Evolutionary conservation across 306 rosid genomes (phyloP).

Genomic region (Ceratonia siliqua): DNA sequence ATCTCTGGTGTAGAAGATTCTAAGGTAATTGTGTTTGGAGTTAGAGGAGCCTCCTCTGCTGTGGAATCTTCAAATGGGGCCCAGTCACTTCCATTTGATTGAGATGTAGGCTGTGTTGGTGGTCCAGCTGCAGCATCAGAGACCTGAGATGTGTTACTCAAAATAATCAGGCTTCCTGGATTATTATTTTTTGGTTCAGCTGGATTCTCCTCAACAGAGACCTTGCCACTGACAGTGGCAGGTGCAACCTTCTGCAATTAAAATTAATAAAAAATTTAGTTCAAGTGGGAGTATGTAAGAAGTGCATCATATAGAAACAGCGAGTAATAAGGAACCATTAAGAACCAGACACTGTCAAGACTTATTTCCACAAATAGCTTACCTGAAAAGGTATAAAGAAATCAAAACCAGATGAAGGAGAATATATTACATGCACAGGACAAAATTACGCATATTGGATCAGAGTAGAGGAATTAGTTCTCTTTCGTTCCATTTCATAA

Average conservation of each 20-base stretch:
- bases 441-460: background rate
- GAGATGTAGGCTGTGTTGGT: constrained; percentile 41
- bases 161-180: constrained; percentile 48
- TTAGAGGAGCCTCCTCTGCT: constrained; percentile 18
- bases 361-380: background rate
- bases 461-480: background rate
- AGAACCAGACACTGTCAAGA: background rate
- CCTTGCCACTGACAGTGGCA: constrained; percentile 28
- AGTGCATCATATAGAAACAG: background rate
- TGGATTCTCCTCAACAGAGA: constrained; percentile 33
- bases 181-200: constrained; percentile 27
- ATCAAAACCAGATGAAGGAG: background rate
- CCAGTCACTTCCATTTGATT: constrained; percentile 47
- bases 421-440: background rate
- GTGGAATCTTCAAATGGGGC: constrained; percentile 44
- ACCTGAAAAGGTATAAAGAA: background rate
- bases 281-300: background rate
- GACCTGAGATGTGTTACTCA: constrained; percentile 37
- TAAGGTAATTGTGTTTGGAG: constrained; percentile 42
- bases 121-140: constrained; percentile 32
- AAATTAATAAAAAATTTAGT: constrained; percentile 24
- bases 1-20: constrained; percentile 8
- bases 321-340: background rate
- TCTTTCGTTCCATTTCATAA: too few species aligned
- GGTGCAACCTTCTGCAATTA: constrained; percentile 37